Evolutionary conservation across 1,284 basidiomycete species (phyloP), one percentile per base, ranked within the genome.

Genomic region (Austroboletus rostrupii): DNA sequence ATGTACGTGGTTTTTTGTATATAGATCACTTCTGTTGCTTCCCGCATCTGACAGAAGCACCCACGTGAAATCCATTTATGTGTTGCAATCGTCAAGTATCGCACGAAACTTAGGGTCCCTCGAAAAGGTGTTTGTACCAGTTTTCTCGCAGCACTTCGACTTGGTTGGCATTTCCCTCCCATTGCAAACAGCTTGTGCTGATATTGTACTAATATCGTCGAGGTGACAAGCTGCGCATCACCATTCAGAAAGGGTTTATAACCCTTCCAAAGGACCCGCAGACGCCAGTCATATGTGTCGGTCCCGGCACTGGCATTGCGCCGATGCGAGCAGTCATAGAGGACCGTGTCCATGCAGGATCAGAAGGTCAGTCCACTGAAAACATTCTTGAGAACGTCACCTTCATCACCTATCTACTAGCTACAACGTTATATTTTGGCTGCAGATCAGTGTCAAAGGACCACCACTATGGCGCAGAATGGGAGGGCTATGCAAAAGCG

Each of bases 231-330:
- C 58, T 97, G 3, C 76, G 77, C 4, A 75, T 96, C 17, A 77
- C 81, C 1, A 71, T 96, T 26, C 78, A 82, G 49, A 76, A 77
- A 33, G 92, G 92, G 0, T 77, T 90, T 7, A 74, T 97, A 48
- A 73, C 67, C 29, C 72, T 87, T 2, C 92, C 87, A 0, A 57
- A 59, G 0, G 72, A 79, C 52, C 53, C 61, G 1, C 57, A 64
- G 5, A 85, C 74, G 2, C 92, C 92, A 0, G 72, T 94, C 9
- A 83, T 98, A 43, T 87, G n/a, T n/a, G 74, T 98, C 31, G 94
- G 95, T 0, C 96, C 96, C 3, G 96, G 96, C 0, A 99, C 95
- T 0, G 96, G 96, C 9, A n/a, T n/a, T n/a, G n/a, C n/a, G 0
- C 94, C 96, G 0, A 90, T 97, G 79, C 77, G 93, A 32, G 83